Evolutionary conservation across 352 stramenopile species (phyloP), one percentile per base, ranked within the genome.

Genomic region (Pythium vanterpoolii): DNA sequence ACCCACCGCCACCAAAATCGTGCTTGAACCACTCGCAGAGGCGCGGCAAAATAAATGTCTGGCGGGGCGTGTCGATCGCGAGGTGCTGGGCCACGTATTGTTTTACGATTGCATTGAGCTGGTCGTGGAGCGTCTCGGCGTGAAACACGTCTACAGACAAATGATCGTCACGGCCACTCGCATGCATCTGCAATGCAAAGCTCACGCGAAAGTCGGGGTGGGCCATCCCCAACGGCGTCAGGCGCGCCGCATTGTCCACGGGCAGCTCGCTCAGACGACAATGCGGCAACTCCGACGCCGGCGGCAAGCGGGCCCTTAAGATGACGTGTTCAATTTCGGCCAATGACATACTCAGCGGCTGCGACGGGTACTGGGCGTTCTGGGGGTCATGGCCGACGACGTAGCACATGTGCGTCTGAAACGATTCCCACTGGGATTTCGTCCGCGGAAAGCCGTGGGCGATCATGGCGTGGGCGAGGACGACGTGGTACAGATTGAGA

Each of bases 141-240:
- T 76, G 54, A 52, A 74, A 52, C 21, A 75, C n/a, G n/a, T n/a
- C n/a, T n/a, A n/a, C 43, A 2, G 84, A 59, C 21, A 62, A 30
- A 14, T 28, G 14, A 19, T 46, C 19, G 2, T 48, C 34, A 56
- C 27, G 30, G 39, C 45, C 46, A 3, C 5, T 42, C 9, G 13
- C 5, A 18, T 90, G 83, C 66, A 87, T 70, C 14, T 84, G 68
- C 7, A 95, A 53, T 16, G 82, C 86, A 26, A 95, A 74, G 54
- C 74, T 86, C 2, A 93, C 36, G 2, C 86, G 82, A 48, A 95
- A 95, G 63, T 95, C 86, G 4, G 83, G 83, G 45, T 92, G 83
- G 2, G 57, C 48, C 5, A 94, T 27, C 0, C 71, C 79, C 10
- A 88, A 71, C 4, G 56, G 57, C 7, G 50, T 44, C 0, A 88